These are phyloP conservation scores for Pseudonitzschia delicatissima DNA, from an alignment of 108 stramenopile species.

Conservation along the genomic window DNA sequence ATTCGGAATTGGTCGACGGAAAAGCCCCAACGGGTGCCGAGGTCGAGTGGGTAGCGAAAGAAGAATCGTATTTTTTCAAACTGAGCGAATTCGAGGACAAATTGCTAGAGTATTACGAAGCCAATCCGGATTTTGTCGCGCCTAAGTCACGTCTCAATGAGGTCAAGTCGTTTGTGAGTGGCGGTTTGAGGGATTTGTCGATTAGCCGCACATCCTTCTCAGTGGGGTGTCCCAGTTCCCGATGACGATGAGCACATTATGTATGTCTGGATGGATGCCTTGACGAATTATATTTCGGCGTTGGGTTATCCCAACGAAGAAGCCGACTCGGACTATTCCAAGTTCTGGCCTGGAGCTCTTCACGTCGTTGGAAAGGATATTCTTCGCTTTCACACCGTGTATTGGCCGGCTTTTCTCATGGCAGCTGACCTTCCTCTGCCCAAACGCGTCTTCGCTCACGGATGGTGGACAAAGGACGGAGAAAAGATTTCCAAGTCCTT, in stretches of 20 bases:
- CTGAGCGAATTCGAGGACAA: conserved; percentile 78
- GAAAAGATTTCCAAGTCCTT: conserved; percentile 94
- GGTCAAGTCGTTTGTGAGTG: conserved; percentile 83
- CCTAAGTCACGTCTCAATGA: conserved; percentile 88
- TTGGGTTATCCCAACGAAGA: conserved; percentile 81
- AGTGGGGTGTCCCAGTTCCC: conserved; percentile 95
- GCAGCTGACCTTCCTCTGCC: conserved; percentile 93
- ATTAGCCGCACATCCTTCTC: conserved; percentile 88
- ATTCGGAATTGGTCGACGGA: conserved; percentile 91
- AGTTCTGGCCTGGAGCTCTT: conserved; percentile 84
- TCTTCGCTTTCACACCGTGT: conserved; percentile 95
- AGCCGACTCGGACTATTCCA: conserved; percentile 39
- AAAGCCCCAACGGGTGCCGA: conserved; percentile 92
- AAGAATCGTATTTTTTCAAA: conserved; percentile 96
- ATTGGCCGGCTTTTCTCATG: conserved; percentile 98
- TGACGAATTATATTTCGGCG: conserved; percentile 94
- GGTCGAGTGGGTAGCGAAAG: conserved; percentile 93
- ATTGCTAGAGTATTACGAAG: conserved; percentile 79
- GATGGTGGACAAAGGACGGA: conserved; percentile 98
- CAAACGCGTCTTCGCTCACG: conserved; percentile 92
- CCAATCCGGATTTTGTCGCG: conserved; percentile 85
- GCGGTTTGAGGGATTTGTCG: conserved; percentile 87
- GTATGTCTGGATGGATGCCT: conserved; percentile 99
- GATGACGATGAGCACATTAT: conserved; percentile 90
- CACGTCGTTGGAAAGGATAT: conserved; percentile 99